Conservation (phyloP, 331 rosid species). For the Pyracantha coccinea region DNA sequence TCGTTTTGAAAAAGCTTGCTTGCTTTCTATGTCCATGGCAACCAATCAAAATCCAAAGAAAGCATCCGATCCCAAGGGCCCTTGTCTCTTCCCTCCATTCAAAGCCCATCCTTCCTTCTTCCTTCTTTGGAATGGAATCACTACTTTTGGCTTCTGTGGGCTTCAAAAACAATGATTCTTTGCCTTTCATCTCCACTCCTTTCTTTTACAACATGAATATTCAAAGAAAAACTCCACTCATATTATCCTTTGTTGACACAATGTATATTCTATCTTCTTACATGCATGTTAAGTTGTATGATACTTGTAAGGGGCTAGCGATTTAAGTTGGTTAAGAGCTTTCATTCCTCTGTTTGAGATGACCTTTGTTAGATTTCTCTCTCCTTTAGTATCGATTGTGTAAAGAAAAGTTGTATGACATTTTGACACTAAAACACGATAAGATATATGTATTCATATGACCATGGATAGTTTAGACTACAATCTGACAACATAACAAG, state of each 20-base stretch:
- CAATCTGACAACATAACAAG: background rate
- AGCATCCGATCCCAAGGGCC: slow-evolving; percentile 51
- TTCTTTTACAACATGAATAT: slow-evolving; percentile 29
- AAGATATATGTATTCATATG: background rate
- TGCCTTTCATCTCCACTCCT: slow-evolving; percentile 4
- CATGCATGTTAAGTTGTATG: no score
- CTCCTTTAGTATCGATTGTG: no score
- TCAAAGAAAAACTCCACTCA: background rate
- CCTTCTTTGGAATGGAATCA: slow-evolving; percentile 23
- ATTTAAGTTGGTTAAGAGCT: no score
- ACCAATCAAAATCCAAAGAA: slow-evolving; percentile 22
- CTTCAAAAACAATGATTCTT: background rate
- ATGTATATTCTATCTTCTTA: background rate
- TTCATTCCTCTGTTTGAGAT: no score
- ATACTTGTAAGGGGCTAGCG: no score
- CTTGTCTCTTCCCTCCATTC: slow-evolving; percentile 13
- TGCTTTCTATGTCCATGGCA: slow-evolving; percentile 12
- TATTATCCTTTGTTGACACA: background rate
- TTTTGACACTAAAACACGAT: background rate
- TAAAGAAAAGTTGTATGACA: background rate
- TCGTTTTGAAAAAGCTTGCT: slow-evolving; percentile 25
- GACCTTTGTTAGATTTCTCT: no score
- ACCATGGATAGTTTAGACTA: background rate
- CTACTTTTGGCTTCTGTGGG: slow-evolving; percentile 25
- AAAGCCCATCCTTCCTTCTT: slow-evolving; percentile 11